A percentile compares a stretch with the other conserved stretches of the same genome.
These are phyloP conservation scores for Schizopora paradoxa DNA, from an alignment of 1,284 basidiomycete genomes.

Conservation along the genomic window DNA sequence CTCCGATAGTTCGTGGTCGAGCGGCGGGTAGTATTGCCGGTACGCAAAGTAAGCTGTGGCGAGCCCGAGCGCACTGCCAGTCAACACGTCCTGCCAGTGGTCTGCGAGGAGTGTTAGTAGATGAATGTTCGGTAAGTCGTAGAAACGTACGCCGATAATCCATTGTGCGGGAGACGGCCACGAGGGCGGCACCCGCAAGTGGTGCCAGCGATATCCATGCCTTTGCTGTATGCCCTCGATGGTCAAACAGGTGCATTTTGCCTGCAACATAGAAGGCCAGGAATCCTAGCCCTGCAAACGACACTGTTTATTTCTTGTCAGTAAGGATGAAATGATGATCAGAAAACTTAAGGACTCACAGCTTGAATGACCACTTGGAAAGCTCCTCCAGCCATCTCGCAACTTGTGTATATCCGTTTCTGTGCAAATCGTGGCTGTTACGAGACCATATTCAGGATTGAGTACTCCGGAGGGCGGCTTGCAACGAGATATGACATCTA, in stretches of 20 bases:
- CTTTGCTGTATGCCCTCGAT: constrained; percentile 74
- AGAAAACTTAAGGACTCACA: constrained; percentile 38
- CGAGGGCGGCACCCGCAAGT: constrained; percentile 73
- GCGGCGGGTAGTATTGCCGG: constrained; percentile 72
- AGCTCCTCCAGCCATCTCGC: constrained; percentile 87
- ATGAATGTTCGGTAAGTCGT: background rate
- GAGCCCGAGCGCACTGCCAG: constrained; percentile 75
- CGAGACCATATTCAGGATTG: constrained; percentile 74
- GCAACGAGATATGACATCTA: constrained; percentile 81
- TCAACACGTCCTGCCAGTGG: constrained; percentile 85
- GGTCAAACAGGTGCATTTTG: constrained; percentile 89
- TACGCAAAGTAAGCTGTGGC: constrained; percentile 74
- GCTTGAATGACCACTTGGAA: constrained; percentile 90
- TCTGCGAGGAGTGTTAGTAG: constrained; percentile 38
- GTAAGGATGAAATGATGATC: background rate
- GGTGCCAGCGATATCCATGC: constrained; percentile 82
- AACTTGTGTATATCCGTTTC: constrained; percentile 54
- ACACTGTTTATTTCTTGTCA: constrained; percentile 45
- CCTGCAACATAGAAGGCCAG: constrained; percentile 85
- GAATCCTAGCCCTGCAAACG: constrained; percentile 91
- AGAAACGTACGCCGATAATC: constrained; percentile 71
- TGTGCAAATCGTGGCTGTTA: constrained; percentile 76
- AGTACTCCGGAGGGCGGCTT: constrained; percentile 59
- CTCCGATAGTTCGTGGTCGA: constrained; percentile 57
- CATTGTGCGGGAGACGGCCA: constrained; percentile 90